Evolutionary conservation across 139 green algal species (phyloP).

Genomic region (Haematococcus lacustris): DNA sequence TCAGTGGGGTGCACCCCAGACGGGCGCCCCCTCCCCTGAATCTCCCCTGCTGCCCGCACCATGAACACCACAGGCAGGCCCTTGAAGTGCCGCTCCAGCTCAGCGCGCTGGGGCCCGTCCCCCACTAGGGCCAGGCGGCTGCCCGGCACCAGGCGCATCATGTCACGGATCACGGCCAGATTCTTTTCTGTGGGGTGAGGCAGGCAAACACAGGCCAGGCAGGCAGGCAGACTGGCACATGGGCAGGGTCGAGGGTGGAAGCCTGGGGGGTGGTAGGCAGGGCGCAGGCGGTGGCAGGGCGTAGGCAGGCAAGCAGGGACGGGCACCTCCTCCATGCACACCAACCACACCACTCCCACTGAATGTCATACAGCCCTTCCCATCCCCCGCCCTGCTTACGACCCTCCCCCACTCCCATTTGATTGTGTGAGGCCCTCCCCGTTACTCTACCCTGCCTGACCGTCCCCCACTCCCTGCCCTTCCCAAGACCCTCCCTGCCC

Average conservation of each 20-base stretch:
- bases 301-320: too few species aligned
- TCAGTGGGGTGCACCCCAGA: too few species aligned
- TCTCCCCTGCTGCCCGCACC: slow-evolving; percentile 3
- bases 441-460: neutral
- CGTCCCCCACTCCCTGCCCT: neutral
- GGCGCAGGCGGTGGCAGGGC: too few species aligned
- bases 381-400: too few species aligned
- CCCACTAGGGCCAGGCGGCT: slow-evolving; percentile 85
- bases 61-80: slow-evolving; percentile 60
- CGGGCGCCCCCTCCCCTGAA: too few species aligned
- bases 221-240: neutral
- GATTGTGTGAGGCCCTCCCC: too few species aligned
- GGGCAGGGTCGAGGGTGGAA: neutral
- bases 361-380: too few species aligned
- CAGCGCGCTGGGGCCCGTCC: slow-evolving; percentile 67
- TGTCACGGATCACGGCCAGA: slow-evolving; percentile 57
- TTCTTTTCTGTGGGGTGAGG: slow-evolving; percentile 66
- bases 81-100: slow-evolving; percentile 57
- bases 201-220: neutral
- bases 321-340: too few species aligned
- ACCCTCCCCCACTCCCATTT: too few species aligned
- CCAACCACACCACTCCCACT: too few species aligned
- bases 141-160: slow-evolving; percentile 56
- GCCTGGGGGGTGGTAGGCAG: too few species aligned
- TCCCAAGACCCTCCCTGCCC: neutral